Base-by-base conservation (phyloP, 1,284 basidiomycete species). In the Bondarzewia mesenterica region DNA sequence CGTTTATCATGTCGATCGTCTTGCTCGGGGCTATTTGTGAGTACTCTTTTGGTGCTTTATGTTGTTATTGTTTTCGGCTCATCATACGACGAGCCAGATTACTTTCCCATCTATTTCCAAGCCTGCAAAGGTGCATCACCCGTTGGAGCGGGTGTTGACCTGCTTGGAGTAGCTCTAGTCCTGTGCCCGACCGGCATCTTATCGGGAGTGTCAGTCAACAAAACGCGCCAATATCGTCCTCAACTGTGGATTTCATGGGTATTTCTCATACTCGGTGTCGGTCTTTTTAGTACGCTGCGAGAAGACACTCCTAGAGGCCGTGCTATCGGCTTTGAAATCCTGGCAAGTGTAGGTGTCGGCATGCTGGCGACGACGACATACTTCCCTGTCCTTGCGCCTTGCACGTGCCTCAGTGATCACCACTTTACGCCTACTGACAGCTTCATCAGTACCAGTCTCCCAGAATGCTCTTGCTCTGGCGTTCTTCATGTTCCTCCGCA, bases 51-150 rank as follows among this genome's bases (percentile, higher is more conserved):
- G n/a, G n/a, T n/a, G n/a, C n/a, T n/a, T n/a, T n/a, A n/a, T n/a
- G n/a, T n/a, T n/a, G n/a, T n/a, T n/a, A n/a, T n/a, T n/a, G n/a
- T n/a, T n/a, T n/a, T n/a, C n/a, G n/a, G n/a, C n/a, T n/a, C n/a
- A n/a, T n/a, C n/a, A n/a, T n/a, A n/a, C n/a, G n/a, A n/a, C n/a
- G n/a, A n/a, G n/a, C 7, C 38, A 65, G 62, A 61, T 45, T 66
- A 62, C 46, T 27, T 65, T 7, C 63, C 62, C 7, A 60, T 63
- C 2, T 74, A 68, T 55, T 74, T 74, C 53, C 74, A 77, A 57
- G 63, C 66, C 7, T 67, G 70, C 50, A 63, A 66, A 26, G 60
- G 57, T 7, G 66, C 66, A 15, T 60, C 56, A 7, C 70, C 74
- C 0, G 63, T 70, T 18, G 48, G 56, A 1, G 66, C 71, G 5